These are phyloP conservation scores for Leccinum ochraceum DNA, from an alignment of 768 basidiomycete genomes.

Conservation along the genomic window DNA sequence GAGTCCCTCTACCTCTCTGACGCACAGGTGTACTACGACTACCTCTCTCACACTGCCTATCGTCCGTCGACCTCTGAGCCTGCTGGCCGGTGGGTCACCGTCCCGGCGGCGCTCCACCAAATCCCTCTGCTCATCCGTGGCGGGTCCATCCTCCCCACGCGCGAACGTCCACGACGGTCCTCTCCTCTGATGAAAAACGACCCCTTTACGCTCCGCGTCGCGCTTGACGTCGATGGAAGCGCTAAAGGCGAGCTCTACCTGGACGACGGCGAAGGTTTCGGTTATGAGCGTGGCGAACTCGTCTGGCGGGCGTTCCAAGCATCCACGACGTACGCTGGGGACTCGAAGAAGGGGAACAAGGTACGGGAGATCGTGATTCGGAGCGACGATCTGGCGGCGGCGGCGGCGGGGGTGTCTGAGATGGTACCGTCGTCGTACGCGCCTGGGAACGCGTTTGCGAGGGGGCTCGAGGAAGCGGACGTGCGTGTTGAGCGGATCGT, in stretches of 20 bases:
- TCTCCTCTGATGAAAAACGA: conserved; percentile 88
- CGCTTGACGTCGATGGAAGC: conserved; percentile 55
- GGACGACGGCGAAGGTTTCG: conserved; percentile 89
- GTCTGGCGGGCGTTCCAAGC: conserved; percentile 81
- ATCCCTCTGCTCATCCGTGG: conserved; percentile 88
- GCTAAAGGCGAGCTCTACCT: conserved; percentile 90
- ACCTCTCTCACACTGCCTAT: conserved; percentile 72
- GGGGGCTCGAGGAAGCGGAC: conserved; percentile 45
- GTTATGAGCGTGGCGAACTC: conserved; percentile 73
- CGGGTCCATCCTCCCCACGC: conserved; percentile 85
- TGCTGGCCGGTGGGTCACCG: conserved; percentile 66
- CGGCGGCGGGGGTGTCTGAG: conserved; percentile 40
- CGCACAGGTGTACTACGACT: conserved; percentile 93
- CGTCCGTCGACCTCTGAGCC: conserved; percentile 47
- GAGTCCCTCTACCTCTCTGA: conserved; percentile 84
- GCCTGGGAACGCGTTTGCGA: conserved; percentile 66
- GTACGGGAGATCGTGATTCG: conserved; percentile 44
- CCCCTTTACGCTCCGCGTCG: conserved; percentile 89
- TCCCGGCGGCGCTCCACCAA: conserved; percentile 78
- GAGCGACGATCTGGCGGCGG: conserved; percentile 61
- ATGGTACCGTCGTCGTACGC: conserved; percentile 47
- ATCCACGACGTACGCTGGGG: conserved; percentile 37
- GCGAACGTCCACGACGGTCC: conserved; percentile 83
- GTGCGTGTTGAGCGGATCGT: conserved; percentile 85
- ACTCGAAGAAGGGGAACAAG: background rate